A percentile compares a stretch with the other conserved stretches of the same genome.
Conservation (phyloP, 1,284 basidiomycete species). For the Boletus sp. region DNA sequence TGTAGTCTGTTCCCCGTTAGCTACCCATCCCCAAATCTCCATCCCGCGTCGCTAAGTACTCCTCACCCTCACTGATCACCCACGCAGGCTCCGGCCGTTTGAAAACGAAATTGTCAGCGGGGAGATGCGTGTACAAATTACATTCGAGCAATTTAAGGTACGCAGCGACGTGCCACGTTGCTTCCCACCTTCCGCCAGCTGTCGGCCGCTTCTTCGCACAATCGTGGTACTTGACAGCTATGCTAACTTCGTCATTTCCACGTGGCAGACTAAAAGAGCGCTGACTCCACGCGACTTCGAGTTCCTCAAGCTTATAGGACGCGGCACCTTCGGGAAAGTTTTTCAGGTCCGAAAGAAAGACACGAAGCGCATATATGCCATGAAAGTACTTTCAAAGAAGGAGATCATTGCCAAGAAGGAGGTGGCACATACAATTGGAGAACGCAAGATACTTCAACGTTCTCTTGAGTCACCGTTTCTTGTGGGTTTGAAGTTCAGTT, state of each 20-base stretch:
- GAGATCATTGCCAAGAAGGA: conserved; percentile 99
- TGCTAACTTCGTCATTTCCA: conserved; percentile 14
- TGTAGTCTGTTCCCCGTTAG: conserved; percentile 31
- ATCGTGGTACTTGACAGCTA: conserved; percentile 20
- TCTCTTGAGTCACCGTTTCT: conserved; percentile 95
- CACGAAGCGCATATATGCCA: conserved; percentile 98
- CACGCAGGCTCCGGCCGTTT: conserved; percentile 64
- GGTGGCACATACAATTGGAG: conserved; percentile 98
- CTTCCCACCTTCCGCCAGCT: conserved; percentile 25
- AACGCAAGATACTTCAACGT: conserved; percentile 96
- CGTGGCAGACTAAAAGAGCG: conserved; percentile 68
- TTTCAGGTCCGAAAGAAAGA: conserved; percentile 99
- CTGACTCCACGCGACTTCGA: conserved; percentile 93
- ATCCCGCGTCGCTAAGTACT: neutral
- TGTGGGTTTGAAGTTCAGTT: conserved; percentile 97
- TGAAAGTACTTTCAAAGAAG: conserved; percentile 99
- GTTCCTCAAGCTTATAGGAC: conserved; percentile 97
- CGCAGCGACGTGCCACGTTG: conserved; percentile 16
- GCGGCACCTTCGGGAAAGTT: conserved; percentile 98
- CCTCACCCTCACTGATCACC: conserved; percentile 14
- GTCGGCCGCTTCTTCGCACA: conserved; percentile 18
- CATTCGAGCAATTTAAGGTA: conserved; percentile 88
- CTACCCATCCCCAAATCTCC: neutral
- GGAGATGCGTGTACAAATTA: conserved; percentile 92
- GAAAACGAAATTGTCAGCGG: conserved; percentile 83